phyloP scores from a whole-genome alignment of 257 asterid species.

The Przewalskia tangutica region DNA sequence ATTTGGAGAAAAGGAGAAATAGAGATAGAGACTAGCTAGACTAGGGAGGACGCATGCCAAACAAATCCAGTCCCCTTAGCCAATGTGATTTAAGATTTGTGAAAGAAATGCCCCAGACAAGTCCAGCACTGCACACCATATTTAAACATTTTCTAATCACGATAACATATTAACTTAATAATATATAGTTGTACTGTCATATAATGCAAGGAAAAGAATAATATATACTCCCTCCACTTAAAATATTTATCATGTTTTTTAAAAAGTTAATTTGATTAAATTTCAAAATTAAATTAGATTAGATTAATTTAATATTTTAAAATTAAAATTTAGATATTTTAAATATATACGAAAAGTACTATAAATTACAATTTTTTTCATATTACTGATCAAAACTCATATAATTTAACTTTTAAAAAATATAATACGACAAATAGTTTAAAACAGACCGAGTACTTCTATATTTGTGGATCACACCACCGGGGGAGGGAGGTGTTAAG shows the following conservation, averaged over 20 bases:
- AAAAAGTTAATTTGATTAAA: too few relatives aligned
- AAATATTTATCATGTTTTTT: too few relatives aligned
- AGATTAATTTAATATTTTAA: too few relatives aligned
- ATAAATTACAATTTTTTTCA: too few relatives aligned
- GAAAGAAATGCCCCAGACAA: slow-evolving; percentile 63
- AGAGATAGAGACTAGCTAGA: slow-evolving; percentile 19
- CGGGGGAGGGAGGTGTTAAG: neutral
- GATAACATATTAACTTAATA: neutral
- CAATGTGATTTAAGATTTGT: slow-evolving; percentile 39
- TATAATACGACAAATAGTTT: too few relatives aligned
- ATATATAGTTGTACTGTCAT: slow-evolving; percentile 1
- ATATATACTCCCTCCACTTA: neutral
- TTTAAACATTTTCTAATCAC: slow-evolving; percentile 3
- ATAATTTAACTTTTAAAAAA: too few relatives aligned
- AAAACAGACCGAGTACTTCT: neutral
- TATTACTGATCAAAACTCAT: too few relatives aligned
- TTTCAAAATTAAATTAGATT: too few relatives aligned
- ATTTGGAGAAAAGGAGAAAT: slow-evolving; percentile 14
- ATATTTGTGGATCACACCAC: slow-evolving; percentile 34
- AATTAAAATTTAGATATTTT: too few relatives aligned
- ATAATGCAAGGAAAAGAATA: neutral
- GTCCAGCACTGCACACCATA: slow-evolving; percentile 32
- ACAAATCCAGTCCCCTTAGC: slow-evolving; percentile 61
- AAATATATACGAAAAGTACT: too few relatives aligned
- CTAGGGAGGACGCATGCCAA: slow-evolving; percentile 50